These are phyloP conservation scores for Umbelopsis sp. DNA, from an alignment of 192 early-diverging fungal genomes.

Conservation along the genomic window DNA sequence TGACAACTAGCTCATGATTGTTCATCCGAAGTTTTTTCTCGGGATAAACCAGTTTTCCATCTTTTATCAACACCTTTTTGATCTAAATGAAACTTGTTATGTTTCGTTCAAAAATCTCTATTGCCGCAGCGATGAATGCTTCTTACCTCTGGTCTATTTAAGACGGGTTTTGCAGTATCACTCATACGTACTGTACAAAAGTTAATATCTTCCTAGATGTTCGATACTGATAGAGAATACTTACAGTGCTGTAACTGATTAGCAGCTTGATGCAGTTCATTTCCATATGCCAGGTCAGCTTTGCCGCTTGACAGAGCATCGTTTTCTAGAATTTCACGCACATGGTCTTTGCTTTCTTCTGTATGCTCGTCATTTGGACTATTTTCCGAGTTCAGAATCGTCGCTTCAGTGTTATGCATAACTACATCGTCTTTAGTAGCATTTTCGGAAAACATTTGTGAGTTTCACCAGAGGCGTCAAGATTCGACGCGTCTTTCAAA, in stretches of 20 bases:
- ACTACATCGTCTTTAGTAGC: too few species aligned
- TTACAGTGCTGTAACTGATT: constrained; percentile 8
- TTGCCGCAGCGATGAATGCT: too few species aligned
- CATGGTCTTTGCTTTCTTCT: background rate
- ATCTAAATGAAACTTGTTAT: background rate
- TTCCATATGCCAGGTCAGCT: background rate
- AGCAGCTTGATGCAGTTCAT: background rate
- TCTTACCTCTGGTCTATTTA: background rate
- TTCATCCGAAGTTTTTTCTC: constrained; percentile 26
- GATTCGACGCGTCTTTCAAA: constrained; percentile 2
- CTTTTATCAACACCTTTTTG: constrained; percentile 16
- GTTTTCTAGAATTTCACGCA: background rate
- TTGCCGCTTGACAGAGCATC: background rate
- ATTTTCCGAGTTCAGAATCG: too few species aligned
- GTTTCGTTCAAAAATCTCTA: too few species aligned
- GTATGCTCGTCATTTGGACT: too few species aligned
- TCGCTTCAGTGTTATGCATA: too few species aligned
- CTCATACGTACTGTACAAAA: background rate
- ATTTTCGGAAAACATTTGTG: too few species aligned
- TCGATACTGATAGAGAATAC: background rate
- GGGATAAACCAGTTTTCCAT: constrained; percentile 29
- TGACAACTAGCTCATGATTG: constrained; percentile 18
- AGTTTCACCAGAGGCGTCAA: background rate
- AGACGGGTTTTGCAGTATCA: background rate
- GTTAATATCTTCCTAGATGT: background rate